phyloP scores from a whole-genome alignment of 352 stramenopile species.

The Plasmopara muralis region DNA sequence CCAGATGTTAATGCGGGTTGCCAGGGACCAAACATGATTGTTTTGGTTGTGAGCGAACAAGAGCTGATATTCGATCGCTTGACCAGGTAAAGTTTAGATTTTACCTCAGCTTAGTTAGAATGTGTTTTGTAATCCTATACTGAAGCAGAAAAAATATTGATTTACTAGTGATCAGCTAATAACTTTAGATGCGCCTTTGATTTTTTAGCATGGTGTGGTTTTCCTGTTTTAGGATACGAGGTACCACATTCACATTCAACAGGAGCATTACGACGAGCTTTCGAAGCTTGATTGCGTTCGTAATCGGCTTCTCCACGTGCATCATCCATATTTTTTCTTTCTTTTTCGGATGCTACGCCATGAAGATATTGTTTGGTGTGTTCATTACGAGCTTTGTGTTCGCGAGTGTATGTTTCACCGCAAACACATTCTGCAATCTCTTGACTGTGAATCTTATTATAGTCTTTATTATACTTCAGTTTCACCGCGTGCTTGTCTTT shows the following conservation, averaged over 20 bases:
- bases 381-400: constrained; percentile 13
- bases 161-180: not conserved
- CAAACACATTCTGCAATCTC: constrained; percentile 3
- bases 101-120: too few species aligned
- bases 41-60: too few species aligned
- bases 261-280: not conserved
- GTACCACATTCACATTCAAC: constrained; percentile 1
- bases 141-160: too few species aligned
- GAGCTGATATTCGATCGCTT: too few species aligned
- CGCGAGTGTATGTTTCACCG: constrained; percentile 14
- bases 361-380: constrained; percentile 14
- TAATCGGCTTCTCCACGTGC: not conserved
- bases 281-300: not conserved
- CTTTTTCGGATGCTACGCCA: constrained; percentile 8
- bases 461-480: constrained; percentile 2
- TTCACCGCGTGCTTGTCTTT: constrained; percentile 1
- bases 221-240: not conserved
- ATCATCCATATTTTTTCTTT: constrained; percentile 3
- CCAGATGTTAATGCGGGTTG: too few species aligned
- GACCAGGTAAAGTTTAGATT: too few species aligned
- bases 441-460: not conserved
- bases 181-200: not conserved
- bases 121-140: too few species aligned
- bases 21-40: too few species aligned
- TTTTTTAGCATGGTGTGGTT: not conserved